Evolutionary conservation across 23 red algal species (phyloP).

Genomic region (Cyanidioschyzon merolae): DNA sequence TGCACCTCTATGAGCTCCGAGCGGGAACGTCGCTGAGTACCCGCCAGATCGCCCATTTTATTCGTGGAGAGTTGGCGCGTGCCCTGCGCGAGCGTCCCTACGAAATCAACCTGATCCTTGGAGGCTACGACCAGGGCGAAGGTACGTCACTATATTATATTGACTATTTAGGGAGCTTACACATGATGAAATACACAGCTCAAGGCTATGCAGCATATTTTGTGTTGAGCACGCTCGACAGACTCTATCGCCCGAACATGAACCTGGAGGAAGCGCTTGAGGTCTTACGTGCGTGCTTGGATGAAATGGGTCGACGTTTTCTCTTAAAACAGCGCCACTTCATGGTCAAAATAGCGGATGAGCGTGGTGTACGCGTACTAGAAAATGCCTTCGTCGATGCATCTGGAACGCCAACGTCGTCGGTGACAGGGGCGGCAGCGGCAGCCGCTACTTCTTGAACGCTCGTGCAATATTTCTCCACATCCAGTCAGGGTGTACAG

Average conservation of each 20-base stretch:
- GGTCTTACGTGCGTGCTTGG: slow-evolving; percentile 20
- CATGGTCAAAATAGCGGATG: neutral
- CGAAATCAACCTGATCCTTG: slow-evolving; percentile 69
- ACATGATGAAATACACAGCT: slow-evolving; percentile 67
- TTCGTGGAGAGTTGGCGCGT: slow-evolving; percentile 66
- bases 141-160: slow-evolving; percentile 62
- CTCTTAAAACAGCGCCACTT: slow-evolving; percentile 21
- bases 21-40: slow-evolving; percentile 60
- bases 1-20: slow-evolving; percentile 68
- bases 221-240: slow-evolving; percentile 78
- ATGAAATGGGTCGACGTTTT: slow-evolving; percentile 18
- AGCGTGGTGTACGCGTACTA: neutral
- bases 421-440: too few relatives aligned
- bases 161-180: slow-evolving; percentile 86
- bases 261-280: slow-evolving; percentile 8
- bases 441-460: too few relatives aligned
- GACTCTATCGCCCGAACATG: slow-evolving; percentile 23
- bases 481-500: too few relatives aligned
- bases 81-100: slow-evolving; percentile 49
- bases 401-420: too few relatives aligned
- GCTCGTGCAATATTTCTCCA: too few relatives aligned
- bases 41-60: slow-evolving; percentile 66
- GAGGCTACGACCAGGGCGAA: slow-evolving; percentile 50
- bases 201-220: slow-evolving; percentile 82
- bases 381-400: neutral